Base-by-base conservation (phyloP, 257 asterid genomes). In the Primulina eburnea region DNA sequence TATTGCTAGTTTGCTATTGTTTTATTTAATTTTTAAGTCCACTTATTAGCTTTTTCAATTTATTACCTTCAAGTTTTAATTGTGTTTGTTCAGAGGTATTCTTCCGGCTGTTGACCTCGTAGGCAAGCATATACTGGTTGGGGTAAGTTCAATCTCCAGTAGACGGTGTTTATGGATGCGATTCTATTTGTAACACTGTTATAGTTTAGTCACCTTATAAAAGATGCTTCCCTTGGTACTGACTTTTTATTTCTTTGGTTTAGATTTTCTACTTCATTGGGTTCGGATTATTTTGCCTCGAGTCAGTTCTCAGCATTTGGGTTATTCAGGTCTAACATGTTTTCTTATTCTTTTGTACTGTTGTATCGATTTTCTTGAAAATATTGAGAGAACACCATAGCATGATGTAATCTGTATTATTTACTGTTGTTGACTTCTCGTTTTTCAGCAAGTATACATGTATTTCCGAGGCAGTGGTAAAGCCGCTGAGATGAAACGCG, bases 251-350 rank as follows among this genome's bases (percentile, higher is more conserved):
- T 66, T 62, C 58, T 18, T 50, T 9, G 65, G 60, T 72, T 62
- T 9, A 84, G 89, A 50, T 84, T 63, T 84, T 84, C 79, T 84
- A 84, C 78, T 84, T 84, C 76, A 79, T 84, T 55, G 89, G 89
- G 17, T 84, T 84, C 35, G 89, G 85, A 34, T 65, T 84, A 5
- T 84, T 84, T 84, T 84, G 87, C 72, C 79, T 84, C 11, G 87
- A 84, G 61, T 73, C 89, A n/a, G 76, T 84, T 38, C 72, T 84
- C 62, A 84, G 85, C 82, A 35, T 84, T 58, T 84, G 89, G 89
- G 89, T 84, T 78, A 80, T 84, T 76, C 89, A 84, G 89, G 89
- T 84, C 26, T 43, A 21, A 11, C 30, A 17, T 20, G 35, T 53
- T 7, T 0, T 30, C 53, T 6, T 29, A 17, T 12, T 62, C 43